Evolutionary conservation across 2,329 filamentous ascomycete genomes (phyloP).

Genomic region (Xylariaceae sp.): DNA sequence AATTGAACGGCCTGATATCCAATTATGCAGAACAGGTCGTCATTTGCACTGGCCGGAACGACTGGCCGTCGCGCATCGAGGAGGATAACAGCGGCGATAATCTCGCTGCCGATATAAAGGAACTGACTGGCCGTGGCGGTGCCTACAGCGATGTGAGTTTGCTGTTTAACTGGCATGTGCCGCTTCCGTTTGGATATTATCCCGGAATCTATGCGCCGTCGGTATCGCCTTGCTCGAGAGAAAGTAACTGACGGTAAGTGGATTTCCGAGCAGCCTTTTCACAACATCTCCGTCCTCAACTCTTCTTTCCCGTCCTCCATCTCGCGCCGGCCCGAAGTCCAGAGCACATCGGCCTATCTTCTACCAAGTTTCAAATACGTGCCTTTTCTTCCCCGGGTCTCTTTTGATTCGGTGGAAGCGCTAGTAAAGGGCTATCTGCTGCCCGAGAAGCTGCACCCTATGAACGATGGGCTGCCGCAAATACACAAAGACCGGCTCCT

Average conservation of each 20-base stretch:
- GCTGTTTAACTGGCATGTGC: conserved; percentile 2
- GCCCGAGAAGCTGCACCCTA: conserved; percentile 57
- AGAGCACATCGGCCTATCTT: conserved; percentile 65
- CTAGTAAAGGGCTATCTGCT: conserved; percentile 64
- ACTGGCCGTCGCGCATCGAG: conserved; percentile 83
- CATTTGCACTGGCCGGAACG: conserved; percentile 71
- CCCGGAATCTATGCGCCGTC: background rate
- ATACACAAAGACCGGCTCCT: conserved; percentile 51
- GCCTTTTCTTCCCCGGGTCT: conserved; percentile 62
- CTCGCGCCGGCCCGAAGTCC: conserved; percentile 43
- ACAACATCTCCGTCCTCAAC: conserved; percentile 73
- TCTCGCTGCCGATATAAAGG: conserved; percentile 68
- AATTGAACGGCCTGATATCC: conserved; percentile 72
- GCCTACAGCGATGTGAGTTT: conserved; percentile 59
- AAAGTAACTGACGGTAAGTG: conserved; percentile 35
- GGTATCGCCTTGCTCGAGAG: background rate
- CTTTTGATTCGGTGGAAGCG: conserved; percentile 51
- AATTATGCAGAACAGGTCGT: conserved; percentile 78
- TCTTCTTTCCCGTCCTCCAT: conserved; percentile 64
- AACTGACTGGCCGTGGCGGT: conserved; percentile 62
- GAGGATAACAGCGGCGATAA: conserved; percentile 67
- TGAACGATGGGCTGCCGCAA: conserved; percentile 56
- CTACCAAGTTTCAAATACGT: conserved; percentile 82
- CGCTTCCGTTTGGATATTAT: conserved; percentile 16
- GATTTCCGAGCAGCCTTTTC: conserved; percentile 61